Percentiles rank a stretch among this genome's conserved stretches.
phyloP scores from a whole-genome alignment of 805 yeast genomes.

The Kurtzmaniella fragi region DNA sequence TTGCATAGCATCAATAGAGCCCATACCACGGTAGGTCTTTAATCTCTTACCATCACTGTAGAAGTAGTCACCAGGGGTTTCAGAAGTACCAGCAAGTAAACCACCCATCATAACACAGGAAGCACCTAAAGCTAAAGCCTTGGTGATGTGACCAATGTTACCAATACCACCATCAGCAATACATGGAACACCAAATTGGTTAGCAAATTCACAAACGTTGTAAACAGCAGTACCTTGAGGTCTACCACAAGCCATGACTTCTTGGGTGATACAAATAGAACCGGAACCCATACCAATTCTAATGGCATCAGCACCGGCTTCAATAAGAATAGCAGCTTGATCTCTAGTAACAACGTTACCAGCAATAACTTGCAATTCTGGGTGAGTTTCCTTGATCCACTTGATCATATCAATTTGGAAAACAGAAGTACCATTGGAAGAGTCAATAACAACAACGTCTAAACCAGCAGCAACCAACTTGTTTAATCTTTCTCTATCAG shows the following conservation, averaged over 20 bases:
- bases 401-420: slow-evolving; percentile 92
- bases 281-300: slow-evolving; percentile 99
- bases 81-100: slow-evolving; percentile 96
- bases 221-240: slow-evolving; percentile 99
- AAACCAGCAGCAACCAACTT: slow-evolving; percentile 92
- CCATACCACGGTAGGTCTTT: slow-evolving; percentile 99
- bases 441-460: slow-evolving; percentile 92
- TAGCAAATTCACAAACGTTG: slow-evolving; percentile 90
- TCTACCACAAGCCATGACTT: slow-evolving; percentile 99
- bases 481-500: slow-evolving; percentile 79
- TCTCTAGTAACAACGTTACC: slow-evolving; percentile 99
- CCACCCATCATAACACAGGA: slow-evolving; percentile 99
- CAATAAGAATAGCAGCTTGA: slow-evolving; percentile 93
- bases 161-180: slow-evolving; percentile 99
- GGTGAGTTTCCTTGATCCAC: slow-evolving; percentile 79
- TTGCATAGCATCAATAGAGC: slow-evolving; percentile 98
- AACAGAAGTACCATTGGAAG: slow-evolving; percentile 95
- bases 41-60: slow-evolving; percentile 97
- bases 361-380: slow-evolving; percentile 84
- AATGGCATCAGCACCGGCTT: slow-evolving; percentile 95
- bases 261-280: slow-evolving; percentile 98
- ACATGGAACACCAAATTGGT: slow-evolving; percentile 95
- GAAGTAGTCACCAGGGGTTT: slow-evolving; percentile 97
- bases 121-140: slow-evolving; percentile 95
- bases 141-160: slow-evolving; percentile 96